A percentile compares a stretch with the other conserved stretches of the same genome.
These are phyloP conservation scores for Volvox africanus DNA, from an alignment of 139 green algal species.

Conservation along the genomic window DNA sequence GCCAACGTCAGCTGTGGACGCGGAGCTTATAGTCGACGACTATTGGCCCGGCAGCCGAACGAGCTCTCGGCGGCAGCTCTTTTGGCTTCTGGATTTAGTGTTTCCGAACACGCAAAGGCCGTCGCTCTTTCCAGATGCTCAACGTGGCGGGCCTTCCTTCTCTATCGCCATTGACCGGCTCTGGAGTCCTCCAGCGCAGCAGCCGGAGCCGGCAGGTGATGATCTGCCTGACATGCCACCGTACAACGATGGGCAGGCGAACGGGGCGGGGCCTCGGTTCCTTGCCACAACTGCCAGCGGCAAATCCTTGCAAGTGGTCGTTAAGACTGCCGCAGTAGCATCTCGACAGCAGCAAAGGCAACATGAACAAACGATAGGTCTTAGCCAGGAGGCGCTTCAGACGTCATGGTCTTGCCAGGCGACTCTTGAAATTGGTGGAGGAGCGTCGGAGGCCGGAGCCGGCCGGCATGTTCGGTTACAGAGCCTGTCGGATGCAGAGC, in stretches of 20 bases:
- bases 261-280: neutral
- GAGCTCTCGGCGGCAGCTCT: neutral
- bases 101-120: neutral
- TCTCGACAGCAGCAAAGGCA: neutral
- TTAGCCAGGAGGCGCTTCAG: neutral
- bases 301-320: slow-evolving; percentile 26
- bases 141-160: neutral
- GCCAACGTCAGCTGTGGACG: neutral
- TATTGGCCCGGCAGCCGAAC: neutral
- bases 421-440: neutral
- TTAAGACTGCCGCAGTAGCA: slow-evolving; percentile 24
- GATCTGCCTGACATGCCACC: neutral
- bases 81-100: neutral
- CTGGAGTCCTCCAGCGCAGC: neutral
- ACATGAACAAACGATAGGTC: neutral
- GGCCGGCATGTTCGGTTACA: neutral
- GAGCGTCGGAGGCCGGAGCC: neutral
- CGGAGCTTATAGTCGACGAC: slow-evolving; percentile 15
- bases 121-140: neutral
- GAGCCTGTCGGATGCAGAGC: neutral
- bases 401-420: neutral
- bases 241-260: neutral
- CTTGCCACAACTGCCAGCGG: slow-evolving; percentile 4
- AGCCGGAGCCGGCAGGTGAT: neutral
- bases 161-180: neutral